Evolutionary conservation across 345 rosid species (phyloP).

Genomic region (Salix viminalis): DNA sequence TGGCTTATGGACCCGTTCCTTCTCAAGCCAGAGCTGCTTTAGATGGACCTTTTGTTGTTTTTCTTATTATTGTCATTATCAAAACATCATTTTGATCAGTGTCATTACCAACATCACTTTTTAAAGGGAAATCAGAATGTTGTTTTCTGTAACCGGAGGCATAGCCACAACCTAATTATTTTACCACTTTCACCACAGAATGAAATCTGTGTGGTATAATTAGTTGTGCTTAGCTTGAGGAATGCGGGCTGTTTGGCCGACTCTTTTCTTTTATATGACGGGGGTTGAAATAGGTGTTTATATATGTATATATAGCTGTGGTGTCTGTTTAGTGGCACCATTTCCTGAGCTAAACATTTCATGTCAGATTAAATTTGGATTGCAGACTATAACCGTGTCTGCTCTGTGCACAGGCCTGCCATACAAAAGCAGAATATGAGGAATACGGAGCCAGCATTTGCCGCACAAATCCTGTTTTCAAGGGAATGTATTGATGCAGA

Average conservation of each 20-base stretch:
- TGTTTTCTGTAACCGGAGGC: background rate
- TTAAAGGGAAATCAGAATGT: background rate
- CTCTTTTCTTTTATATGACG: background rate
- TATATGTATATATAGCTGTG: background rate
- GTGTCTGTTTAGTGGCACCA: background rate
- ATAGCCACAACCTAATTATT: background rate
- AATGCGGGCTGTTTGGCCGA: background rate
- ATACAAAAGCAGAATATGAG: constrained; percentile 94
- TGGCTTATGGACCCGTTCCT: background rate
- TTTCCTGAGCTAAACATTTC: background rate
- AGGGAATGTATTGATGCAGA: constrained; percentile 79
- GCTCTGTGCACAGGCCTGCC: constrained; percentile 64
- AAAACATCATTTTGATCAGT: background rate
- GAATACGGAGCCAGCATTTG: constrained; percentile 98
- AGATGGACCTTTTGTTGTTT: background rate
- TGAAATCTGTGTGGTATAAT: background rate
- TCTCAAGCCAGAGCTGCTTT: background rate
- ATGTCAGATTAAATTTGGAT: background rate
- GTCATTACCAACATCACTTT: background rate
- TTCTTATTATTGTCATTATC: background rate
- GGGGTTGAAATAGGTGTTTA: background rate
- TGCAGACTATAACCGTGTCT: background rate
- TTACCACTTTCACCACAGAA: background rate
- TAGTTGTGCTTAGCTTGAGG: background rate
- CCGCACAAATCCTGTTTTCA: constrained; percentile 98